Base-by-base conservation (phyloP, 2,329 filamentous ascomycete genomes). In the Blastomyces gilchristii region DNA sequence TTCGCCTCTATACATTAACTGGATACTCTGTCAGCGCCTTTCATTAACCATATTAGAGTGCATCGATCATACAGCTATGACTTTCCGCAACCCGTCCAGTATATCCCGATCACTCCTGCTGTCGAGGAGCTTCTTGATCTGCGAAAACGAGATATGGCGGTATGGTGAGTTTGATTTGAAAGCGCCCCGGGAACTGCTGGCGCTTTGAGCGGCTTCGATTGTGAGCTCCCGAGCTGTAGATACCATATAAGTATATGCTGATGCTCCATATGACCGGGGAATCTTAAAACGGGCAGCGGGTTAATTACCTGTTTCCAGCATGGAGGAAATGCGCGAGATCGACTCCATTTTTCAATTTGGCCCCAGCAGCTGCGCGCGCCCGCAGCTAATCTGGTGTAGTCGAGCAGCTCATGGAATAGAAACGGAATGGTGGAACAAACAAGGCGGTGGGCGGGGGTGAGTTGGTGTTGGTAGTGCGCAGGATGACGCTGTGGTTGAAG, bases 1-100 rank as follows among this genome's bases (percentile, higher is more conserved):
- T 74, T 95, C 90, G 69, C 89, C 86, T 69, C 87, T 86, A 78
- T 97, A 97, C 86, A 96, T 96, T 88, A 97, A 93, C 91, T 96
- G 71, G 28, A 53, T 8, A 49, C 45, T 2, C 54, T 14, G 22
- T 62, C 57, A 65, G 54, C 49, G 28, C 52, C 58, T 59, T 43
- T 43, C 52, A 45, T 53, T 57, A 56, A 50, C 43, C 8, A 16
- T n/a, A 41, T 50, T 45, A 45, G 41, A 63, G 37, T 12, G 14
- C 9, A 43, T 47, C 16, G 25, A 37, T 58, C 72, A 60, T 86
- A 96, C 91, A 73, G 91, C 87, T 69, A 95, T 88, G 72, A 97
- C 90, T 72, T 87, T 87, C 68, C 91, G 88, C 76, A 99, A 77
- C 57, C 94, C 94, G 70, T 99, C 94, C 39, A 97, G 82, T 12